phyloP scores from a whole-genome alignment of 2,329 filamentous ascomycete genomes.

The Phialemonium atrogriseum region DNA sequence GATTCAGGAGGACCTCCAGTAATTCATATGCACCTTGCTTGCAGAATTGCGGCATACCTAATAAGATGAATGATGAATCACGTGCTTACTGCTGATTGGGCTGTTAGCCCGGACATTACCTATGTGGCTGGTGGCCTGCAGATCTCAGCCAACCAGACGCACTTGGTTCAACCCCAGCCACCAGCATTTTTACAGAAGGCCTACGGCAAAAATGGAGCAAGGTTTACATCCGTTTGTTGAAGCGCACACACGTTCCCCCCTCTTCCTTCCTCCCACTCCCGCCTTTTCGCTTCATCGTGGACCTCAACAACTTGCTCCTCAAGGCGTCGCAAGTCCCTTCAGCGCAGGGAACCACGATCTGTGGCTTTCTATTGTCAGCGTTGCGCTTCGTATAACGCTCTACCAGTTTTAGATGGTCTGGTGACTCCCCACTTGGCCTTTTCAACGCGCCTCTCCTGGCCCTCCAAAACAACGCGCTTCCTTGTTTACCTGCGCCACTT shows the following conservation, averaged over 20 bases:
- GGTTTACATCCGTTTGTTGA: too few species aligned
- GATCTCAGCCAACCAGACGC: too few species aligned
- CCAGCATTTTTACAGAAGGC: too few species aligned
- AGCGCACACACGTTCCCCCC: slow-evolving; percentile 14
- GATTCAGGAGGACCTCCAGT: too few species aligned
- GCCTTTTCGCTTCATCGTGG: slow-evolving; percentile 6
- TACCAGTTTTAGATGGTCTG: neutral
- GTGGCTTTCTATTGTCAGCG: neutral
- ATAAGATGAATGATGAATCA: too few species aligned
- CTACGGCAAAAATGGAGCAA: too few species aligned
- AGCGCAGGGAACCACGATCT: neutral
- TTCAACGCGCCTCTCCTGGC: slow-evolving; percentile 9
- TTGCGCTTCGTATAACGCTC: neutral
- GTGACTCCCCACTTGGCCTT: neutral
- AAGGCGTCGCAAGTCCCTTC: neutral
- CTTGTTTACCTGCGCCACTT: slow-evolving; percentile 4
- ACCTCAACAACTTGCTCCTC: neutral
- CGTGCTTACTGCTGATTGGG: too few species aligned
- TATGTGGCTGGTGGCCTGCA: too few species aligned
- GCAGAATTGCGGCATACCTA: too few species aligned
- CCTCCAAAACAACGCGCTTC: slow-evolving; percentile 12
- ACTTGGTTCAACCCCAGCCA: too few species aligned
- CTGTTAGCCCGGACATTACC: too few species aligned
- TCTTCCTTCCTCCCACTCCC: slow-evolving; percentile 15
- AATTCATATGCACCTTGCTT: too few species aligned